Conservation (phyloP, 1,284 basidiomycete species). For the Fistulina hepatica region DNA sequence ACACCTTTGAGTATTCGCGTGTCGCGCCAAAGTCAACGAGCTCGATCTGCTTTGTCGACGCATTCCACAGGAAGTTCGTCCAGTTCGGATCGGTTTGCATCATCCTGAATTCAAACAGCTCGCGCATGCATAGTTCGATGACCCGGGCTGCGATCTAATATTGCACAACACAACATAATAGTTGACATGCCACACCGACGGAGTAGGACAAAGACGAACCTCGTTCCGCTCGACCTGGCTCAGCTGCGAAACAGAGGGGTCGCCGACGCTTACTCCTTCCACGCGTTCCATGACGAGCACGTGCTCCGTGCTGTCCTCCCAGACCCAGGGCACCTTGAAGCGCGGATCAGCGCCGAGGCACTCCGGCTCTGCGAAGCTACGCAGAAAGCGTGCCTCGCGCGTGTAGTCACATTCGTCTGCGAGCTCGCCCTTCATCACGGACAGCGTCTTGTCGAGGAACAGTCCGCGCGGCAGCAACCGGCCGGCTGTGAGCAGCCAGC, state of each 20-base stretch:
- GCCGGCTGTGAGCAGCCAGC: slow-evolving; percentile 73
- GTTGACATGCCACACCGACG: slow-evolving; percentile 2
- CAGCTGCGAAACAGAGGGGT: slow-evolving; percentile 39
- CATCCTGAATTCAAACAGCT: slow-evolving; percentile 82
- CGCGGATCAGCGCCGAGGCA: slow-evolving; percentile 49
- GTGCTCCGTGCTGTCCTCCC: slow-evolving; percentile 68
- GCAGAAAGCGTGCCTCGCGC: slow-evolving; percentile 75
- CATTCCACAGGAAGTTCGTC: slow-evolving; percentile 93
- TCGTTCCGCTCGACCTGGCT: slow-evolving; percentile 64
- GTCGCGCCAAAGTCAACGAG: slow-evolving; percentile 97
- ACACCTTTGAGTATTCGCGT: slow-evolving; percentile 74
- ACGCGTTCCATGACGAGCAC: slow-evolving; percentile 91
- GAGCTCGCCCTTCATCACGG: slow-evolving; percentile 86
- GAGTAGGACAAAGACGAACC: slow-evolving; percentile 21
- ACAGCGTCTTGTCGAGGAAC: slow-evolving; percentile 81
- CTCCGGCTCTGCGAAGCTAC: slow-evolving; percentile 43
- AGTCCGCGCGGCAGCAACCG: slow-evolving; percentile 77
- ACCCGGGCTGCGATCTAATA: slow-evolving; percentile 74
- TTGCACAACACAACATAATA: no score
- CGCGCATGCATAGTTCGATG: slow-evolving; percentile 79
- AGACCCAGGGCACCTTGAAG: slow-evolving; percentile 83
- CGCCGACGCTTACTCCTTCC: slow-evolving; percentile 72
- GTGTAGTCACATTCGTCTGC: slow-evolving; percentile 91
- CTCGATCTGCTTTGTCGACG: slow-evolving; percentile 55
- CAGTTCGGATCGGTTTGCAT: slow-evolving; percentile 99